Conservation (phyloP, 768 basidiomycete genomes). For the Megacollybia marginata region DNA sequence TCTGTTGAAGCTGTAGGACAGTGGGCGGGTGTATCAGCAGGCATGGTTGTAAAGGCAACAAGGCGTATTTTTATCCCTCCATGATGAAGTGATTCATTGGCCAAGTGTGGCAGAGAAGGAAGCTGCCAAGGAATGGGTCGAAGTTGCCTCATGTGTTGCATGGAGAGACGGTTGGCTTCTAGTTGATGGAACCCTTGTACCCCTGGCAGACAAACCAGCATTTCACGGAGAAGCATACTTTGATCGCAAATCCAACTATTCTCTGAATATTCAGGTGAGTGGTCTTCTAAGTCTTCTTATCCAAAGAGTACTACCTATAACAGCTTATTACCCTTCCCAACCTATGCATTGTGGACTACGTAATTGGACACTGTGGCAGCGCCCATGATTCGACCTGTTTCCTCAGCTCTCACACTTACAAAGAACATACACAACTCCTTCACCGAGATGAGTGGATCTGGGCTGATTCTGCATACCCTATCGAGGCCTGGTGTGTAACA, state of each 20-base stretch:
- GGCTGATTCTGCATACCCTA: conserved; percentile 21
- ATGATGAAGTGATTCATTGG: conserved; percentile 3
- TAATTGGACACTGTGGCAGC: no score
- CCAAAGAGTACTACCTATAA: background rate
- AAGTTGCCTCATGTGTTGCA: conserved; percentile 12
- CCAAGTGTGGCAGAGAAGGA: conserved; percentile 13
- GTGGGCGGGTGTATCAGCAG: no score
- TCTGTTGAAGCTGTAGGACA: no score
- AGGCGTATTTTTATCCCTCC: background rate
- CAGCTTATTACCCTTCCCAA: conserved; percentile 7
- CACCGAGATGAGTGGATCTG: conserved; percentile 23
- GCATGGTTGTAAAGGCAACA: no score
- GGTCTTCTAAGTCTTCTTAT: background rate
- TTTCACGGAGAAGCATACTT: no score
- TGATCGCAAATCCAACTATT: conserved; percentile 21
- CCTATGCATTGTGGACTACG: conserved; percentile 6
- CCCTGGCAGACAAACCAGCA: conserved; percentile 9
- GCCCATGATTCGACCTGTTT: conserved; percentile 6
- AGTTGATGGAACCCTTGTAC: conserved; percentile 14
- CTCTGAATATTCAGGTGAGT: conserved; percentile 14
- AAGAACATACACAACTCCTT: conserved; percentile 9
- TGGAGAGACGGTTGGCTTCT: conserved; percentile 14
- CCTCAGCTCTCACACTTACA: conserved; percentile 9
- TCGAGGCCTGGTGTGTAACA: conserved; percentile 19
- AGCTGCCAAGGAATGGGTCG: conserved; percentile 10